A percentile compares a stretch with the other conserved stretches of the same genome.
Conservation (phyloP, 2,329 filamentous ascomycete species). For the Botrytis hyacinthi region DNA sequence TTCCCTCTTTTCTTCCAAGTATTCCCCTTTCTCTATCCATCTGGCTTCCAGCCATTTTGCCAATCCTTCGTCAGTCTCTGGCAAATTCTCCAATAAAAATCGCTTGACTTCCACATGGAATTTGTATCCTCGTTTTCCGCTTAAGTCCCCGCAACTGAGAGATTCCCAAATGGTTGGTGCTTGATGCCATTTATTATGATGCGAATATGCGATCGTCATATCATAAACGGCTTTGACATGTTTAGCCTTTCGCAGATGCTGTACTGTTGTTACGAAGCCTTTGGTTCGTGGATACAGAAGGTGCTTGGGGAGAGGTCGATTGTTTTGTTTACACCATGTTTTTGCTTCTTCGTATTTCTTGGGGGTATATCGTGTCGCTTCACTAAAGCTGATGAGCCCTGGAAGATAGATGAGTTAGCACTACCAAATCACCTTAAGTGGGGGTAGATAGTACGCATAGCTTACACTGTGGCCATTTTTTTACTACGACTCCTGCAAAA, state of each 20-base stretch:
- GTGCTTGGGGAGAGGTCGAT: conserved; percentile 53
- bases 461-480: conserved; percentile 58
- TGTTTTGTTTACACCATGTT: conserved; percentile 51
- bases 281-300: conserved; percentile 60
- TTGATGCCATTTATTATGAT: conserved; percentile 44
- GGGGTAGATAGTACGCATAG: conserved; percentile 22
- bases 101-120: conserved; percentile 52
- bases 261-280: conserved; percentile 59
- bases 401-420: conserved; percentile 15
- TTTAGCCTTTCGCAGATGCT: conserved; percentile 50
- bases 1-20: conserved; percentile 46
- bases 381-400: conserved; percentile 65
- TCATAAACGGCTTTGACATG: conserved; percentile 56
- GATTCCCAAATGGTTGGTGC: conserved; percentile 55
- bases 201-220: conserved; percentile 53
- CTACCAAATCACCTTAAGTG: conserved; percentile 6
- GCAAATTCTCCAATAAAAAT: conserved; percentile 50
- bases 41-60: conserved; percentile 52
- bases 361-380: conserved; percentile 58
- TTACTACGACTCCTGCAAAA: conserved; percentile 52
- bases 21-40: conserved; percentile 54
- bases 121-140: conserved; percentile 43
- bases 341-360: conserved; percentile 52
- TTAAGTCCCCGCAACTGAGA: conserved; percentile 45
- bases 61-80: conserved; percentile 48